phyloP scores from a whole-genome alignment of 257 asterid species.

The Solanum stenotomum region DNA sequence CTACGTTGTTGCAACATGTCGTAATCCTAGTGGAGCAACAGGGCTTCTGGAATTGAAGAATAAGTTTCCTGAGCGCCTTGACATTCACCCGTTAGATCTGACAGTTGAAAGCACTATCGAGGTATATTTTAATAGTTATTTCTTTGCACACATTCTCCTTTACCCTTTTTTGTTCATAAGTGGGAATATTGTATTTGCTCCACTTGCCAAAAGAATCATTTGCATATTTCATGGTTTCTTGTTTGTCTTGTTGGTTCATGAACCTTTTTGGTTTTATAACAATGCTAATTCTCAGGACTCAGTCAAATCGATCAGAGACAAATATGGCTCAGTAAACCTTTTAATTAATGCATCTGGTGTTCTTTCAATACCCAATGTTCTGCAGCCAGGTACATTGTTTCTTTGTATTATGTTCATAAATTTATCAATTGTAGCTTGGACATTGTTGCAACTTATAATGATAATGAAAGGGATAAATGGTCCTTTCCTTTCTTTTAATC shows the following conservation, averaged over 20 bases:
- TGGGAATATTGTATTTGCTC: neutral
- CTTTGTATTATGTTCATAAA: neutral
- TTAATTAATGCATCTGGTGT: slow-evolving; percentile 86
- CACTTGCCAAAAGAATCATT: neutral
- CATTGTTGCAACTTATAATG: neutral
- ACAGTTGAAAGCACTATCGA: slow-evolving; percentile 71
- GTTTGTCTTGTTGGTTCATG: neutral
- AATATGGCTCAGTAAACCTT: slow-evolving; percentile 70
- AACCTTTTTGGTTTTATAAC: neutral
- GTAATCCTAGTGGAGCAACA: slow-evolving; percentile 58
- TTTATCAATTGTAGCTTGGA: neutral
- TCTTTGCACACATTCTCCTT: neutral
- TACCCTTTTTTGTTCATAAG: neutral
- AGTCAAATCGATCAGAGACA: slow-evolving; percentile 56
- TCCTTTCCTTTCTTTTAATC: neutral
- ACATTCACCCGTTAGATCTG: slow-evolving; percentile 70
- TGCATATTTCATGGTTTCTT: neutral
- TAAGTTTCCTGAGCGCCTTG: slow-evolving; percentile 60
- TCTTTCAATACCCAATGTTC: slow-evolving; percentile 62
- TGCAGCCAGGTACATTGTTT: slow-evolving; percentile 64
- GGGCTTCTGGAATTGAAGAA: slow-evolving; percentile 63
- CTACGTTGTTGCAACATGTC: slow-evolving; percentile 78
- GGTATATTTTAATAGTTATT: slow-evolving; percentile 26
- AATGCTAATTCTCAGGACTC: slow-evolving; percentile 39
- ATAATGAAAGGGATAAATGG: neutral